Evolutionary conservation across 2,329 filamentous ascomycete species (phyloP), one percentile per base, ranked within the genome.

Genomic region (Verticillium nubilum): DNA sequence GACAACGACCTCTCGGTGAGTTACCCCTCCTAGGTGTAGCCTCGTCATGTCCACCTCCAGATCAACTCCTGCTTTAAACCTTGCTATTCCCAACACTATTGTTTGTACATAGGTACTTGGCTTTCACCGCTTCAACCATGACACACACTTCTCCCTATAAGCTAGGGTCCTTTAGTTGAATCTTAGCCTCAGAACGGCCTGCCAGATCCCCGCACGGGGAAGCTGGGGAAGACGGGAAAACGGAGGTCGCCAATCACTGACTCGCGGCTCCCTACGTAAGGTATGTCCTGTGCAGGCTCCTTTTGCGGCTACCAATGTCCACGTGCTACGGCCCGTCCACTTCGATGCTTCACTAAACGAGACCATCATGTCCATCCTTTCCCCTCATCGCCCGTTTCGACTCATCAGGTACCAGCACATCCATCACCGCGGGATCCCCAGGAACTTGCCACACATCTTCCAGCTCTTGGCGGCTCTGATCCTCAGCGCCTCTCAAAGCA

Each of bases 401-500:
- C 9, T 25, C n/a, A 13, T 25, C 42, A 23, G 12, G n/a, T 13
- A 12, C 17, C 9, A 23, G 12, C 19, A 23, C 10, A 13, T 50
- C 10, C n/a, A 23, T 23, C 10, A n/a, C n/a, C n/a, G n/a, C n/a
- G n/a, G n/a, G n/a, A n/a, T n/a, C n/a, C n/a, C n/a, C 57, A 76
- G 74, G 67, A 70, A 35, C 68, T 76, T 19, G 73, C 74, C 3
- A 60, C 66, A 56, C 67, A 73, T 25, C 67, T 76, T 10, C 74
- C 74, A 3, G 62, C 69, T 5, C 65, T 75, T 4, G 62, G 68
- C 25, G 67, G 68, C 13, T 70, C 67, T 1, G 73, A 76, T 23
- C 67, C 72, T 19, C 68, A 68, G 35, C 70, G 73, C 15, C 69
- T 76, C 1, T 76, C 74, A 2, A 76, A 77, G 58, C 74, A 76